These are phyloP conservation scores for Annulohypoxylon bovei DNA, from an alignment of 495 filamentous ascomycete species.

Conservation along the genomic window DNA sequence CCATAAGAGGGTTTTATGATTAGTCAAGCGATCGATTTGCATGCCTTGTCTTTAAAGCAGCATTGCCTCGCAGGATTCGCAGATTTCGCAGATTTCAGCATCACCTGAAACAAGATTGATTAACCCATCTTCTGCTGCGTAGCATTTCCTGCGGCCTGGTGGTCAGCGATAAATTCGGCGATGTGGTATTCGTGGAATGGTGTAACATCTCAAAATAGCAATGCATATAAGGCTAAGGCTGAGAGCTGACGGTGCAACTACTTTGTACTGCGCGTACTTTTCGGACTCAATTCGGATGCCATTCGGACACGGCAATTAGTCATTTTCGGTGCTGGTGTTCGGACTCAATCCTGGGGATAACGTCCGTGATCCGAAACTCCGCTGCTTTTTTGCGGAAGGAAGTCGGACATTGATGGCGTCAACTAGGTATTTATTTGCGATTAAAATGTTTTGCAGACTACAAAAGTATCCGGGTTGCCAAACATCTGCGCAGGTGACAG, in stretches of 20 bases:
- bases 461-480: neutral
- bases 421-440: neutral
- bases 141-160: constrained; percentile 24
- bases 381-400: neutral
- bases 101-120: constrained; percentile 42
- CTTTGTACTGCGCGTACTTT: neutral
- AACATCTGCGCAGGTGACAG: no score
- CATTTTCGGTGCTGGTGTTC: neutral
- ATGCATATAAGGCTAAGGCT: constrained; percentile 37
- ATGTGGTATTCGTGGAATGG: constrained; percentile 5
- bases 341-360: neutral
- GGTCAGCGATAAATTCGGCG: constrained; percentile 27
- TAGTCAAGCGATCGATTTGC: neutral
- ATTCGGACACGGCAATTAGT: neutral
- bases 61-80: constrained; percentile 30
- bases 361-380: neutral
- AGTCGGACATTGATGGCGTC: neutral
- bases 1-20: neutral
- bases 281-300: neutral
- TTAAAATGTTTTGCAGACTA: neutral
- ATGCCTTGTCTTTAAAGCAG: constrained; percentile 14
- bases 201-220: constrained; percentile 37
- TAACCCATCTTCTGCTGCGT: constrained; percentile 21
- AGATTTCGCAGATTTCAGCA: constrained; percentile 21
- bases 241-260: constrained; percentile 24